A percentile compares a stretch with the other conserved stretches of the same genome.
These are phyloP conservation scores for Collybia sordida DNA, from an alignment of 768 basidiomycete genomes.

Conservation along the genomic window DNA sequence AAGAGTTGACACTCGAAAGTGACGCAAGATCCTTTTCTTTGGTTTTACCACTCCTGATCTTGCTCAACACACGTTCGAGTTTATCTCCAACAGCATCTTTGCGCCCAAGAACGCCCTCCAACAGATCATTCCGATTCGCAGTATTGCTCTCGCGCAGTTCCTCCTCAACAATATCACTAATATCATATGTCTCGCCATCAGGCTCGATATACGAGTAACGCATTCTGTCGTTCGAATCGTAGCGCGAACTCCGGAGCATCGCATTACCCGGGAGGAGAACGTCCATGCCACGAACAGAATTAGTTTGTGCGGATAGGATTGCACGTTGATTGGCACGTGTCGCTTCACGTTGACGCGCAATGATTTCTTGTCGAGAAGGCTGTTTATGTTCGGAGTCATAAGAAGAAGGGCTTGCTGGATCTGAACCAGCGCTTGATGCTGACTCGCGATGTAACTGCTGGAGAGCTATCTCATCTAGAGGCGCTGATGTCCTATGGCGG, in stretches of 20 bases:
- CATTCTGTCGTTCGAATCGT: slow-evolving; percentile 67
- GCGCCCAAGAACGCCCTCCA: slow-evolving; percentile 63
- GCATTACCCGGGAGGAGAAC: slow-evolving; percentile 83
- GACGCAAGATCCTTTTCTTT: slow-evolving; percentile 33
- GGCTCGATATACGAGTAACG: slow-evolving; percentile 93
- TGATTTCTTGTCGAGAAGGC: slow-evolving; percentile 82
- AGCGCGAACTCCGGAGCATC: slow-evolving; percentile 80
- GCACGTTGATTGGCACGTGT: slow-evolving; percentile 85
- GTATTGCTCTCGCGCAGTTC: slow-evolving; percentile 66
- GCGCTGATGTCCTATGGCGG: slow-evolving; percentile 70
- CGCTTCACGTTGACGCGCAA: slow-evolving; percentile 88
- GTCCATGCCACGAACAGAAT: slow-evolving; percentile 86
- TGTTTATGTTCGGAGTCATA: slow-evolving; percentile 30
- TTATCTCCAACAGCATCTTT: slow-evolving; percentile 67
- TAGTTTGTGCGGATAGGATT: slow-evolving; percentile 77
- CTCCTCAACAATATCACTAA: slow-evolving; percentile 90
- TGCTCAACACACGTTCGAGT: slow-evolving; percentile 71
- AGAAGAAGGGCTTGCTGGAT: slow-evolving; percentile 26
- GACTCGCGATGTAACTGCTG: slow-evolving; percentile 72
- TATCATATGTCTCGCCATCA: slow-evolving; percentile 90
- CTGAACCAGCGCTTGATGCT: slow-evolving; percentile 54
- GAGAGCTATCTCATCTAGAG: slow-evolving; percentile 82
- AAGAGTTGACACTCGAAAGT: slow-evolving; percentile 25
- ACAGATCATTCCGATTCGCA: slow-evolving; percentile 53
- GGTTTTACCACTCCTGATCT: slow-evolving; percentile 66